Conservation (phyloP, 2,329 filamentous ascomycete species). For the Sporothrix globosa region DNA sequence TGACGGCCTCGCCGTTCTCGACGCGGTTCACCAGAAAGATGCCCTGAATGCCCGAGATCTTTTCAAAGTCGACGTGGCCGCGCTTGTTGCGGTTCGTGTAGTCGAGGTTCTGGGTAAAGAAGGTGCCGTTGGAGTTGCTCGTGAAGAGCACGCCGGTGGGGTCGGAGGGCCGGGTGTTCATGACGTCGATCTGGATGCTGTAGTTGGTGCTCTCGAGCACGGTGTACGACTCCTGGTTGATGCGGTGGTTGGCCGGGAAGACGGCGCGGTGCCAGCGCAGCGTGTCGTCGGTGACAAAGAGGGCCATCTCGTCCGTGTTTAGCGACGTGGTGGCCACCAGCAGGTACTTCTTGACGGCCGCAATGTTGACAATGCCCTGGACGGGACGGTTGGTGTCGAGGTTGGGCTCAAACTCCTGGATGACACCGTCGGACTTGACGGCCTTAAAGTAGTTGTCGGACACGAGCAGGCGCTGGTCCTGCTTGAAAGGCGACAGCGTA, state of each 20-base stretch:
- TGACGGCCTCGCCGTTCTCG: constrained; percentile 78
- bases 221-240: constrained; percentile 87
- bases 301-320: constrained; percentile 84
- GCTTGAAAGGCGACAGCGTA: constrained; percentile 68
- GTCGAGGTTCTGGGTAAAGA: constrained; percentile 88
- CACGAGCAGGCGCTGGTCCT: constrained; percentile 76
- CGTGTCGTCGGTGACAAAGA: constrained; percentile 86
- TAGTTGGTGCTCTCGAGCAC: constrained; percentile 96
- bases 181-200: constrained; percentile 94
- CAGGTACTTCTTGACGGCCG: constrained; percentile 81
- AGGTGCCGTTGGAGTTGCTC: constrained; percentile 96
- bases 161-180: constrained; percentile 66
- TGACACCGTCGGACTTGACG: constrained; percentile 48
- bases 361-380: constrained; percentile 78
- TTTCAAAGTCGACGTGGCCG: constrained; percentile 92
- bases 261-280: constrained; percentile 87
- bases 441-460: constrained; percentile 81
- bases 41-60: constrained; percentile 87
- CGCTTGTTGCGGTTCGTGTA: constrained; percentile 81
- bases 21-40: constrained; percentile 90
- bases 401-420: constrained; percentile 72
- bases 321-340: constrained; percentile 79
- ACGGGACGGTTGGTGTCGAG: constrained; percentile 75
- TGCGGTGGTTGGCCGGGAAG: constrained; percentile 78
- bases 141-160: constrained; percentile 89